Conservation (phyloP, 495 filamentous ascomycete species). For the Pyrenula massariospora region DNA sequence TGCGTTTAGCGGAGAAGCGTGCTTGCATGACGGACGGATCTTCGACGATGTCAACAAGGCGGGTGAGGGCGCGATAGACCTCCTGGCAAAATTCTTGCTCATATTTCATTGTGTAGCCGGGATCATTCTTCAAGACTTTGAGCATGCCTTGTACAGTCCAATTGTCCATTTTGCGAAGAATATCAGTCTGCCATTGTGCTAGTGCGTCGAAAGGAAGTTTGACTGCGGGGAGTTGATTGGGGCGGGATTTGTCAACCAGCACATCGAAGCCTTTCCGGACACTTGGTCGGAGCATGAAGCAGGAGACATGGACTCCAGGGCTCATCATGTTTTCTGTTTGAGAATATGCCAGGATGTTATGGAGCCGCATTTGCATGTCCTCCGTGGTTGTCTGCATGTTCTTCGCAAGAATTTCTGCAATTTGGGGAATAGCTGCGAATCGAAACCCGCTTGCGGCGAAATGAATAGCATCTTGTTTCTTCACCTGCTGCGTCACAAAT, state of each 20-base stretch:
- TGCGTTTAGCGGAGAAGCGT: constrained; percentile 32
- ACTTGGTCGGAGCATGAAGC: constrained; percentile 62
- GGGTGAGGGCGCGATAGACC: constrained; percentile 25
- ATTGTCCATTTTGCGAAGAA: constrained; percentile 46
- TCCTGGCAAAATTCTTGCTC: constrained; percentile 28
- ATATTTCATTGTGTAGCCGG: constrained; percentile 13
- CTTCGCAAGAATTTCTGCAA: constrained; percentile 52
- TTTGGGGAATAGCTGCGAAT: constrained; percentile 59
- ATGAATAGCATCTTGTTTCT: constrained; percentile 40
- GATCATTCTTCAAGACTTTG: constrained; percentile 22
- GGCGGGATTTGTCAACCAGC: constrained; percentile 50
- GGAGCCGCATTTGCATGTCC: constrained; percentile 41
- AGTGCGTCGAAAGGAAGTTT: constrained; percentile 46
- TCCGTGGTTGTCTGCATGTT: constrained; percentile 57
- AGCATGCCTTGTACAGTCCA: constrained; percentile 38
- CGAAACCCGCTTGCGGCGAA: constrained; percentile 64
- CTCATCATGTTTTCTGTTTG: constrained; percentile 36
- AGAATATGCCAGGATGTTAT: constrained; percentile 49
- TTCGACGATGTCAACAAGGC: constrained; percentile 30
- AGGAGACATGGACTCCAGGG: constrained; percentile 61
- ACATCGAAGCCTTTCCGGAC: constrained; percentile 62
- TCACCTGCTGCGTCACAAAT: constrained; percentile 62
- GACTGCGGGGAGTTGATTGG: constrained; percentile 57
- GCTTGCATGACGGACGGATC: constrained; percentile 33
- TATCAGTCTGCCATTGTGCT: constrained; percentile 42